These are phyloP conservation scores for Claviceps africana DNA, from an alignment of 2,329 filamentous ascomycete species.

Conservation along the genomic window DNA sequence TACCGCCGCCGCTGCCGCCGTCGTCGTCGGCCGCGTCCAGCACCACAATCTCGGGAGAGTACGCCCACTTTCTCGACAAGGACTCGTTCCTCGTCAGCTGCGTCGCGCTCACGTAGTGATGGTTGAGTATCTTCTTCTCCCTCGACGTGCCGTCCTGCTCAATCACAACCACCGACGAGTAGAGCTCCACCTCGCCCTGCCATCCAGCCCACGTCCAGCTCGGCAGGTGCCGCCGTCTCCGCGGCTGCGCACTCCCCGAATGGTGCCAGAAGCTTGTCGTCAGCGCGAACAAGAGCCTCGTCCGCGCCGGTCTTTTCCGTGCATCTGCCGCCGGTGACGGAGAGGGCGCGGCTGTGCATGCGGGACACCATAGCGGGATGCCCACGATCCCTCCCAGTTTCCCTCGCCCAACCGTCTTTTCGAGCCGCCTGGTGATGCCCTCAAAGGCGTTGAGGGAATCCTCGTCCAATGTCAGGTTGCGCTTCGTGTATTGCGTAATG, in stretches of 20 bases:
- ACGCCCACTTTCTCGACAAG: constrained; percentile 19
- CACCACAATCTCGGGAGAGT: constrained; percentile 19
- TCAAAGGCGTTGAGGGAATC: constrained; percentile 21
- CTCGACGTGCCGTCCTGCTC: constrained; percentile 16
- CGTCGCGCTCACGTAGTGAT: constrained; percentile 22
- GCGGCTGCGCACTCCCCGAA: constrained; percentile 12
- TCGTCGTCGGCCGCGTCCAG: constrained; percentile 12
- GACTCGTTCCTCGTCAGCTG: constrained; percentile 20
- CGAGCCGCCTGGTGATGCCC: constrained; percentile 18
- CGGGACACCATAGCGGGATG: constrained; percentile 18
- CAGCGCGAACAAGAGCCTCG: constrained; percentile 19
- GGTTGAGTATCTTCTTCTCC: constrained; percentile 19
- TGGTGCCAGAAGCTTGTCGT: constrained; percentile 25
- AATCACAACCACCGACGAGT: constrained; percentile 19
- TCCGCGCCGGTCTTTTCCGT: constrained; percentile 13
- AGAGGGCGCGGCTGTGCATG: not conserved
- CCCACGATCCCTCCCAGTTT: constrained; percentile 19
- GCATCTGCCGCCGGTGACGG: not conserved
- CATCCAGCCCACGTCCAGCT: constrained; percentile 25
- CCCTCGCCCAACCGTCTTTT: constrained; percentile 16
- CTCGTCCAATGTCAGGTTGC: constrained; percentile 16
- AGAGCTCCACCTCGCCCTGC: constrained; percentile 20
- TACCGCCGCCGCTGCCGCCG: constrained; percentile 13
- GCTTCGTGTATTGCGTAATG: constrained; percentile 17
- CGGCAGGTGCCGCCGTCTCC: constrained; percentile 17